Conservation (phyloP, 176 grass and related monocot species). For the Zea mays region DNA sequence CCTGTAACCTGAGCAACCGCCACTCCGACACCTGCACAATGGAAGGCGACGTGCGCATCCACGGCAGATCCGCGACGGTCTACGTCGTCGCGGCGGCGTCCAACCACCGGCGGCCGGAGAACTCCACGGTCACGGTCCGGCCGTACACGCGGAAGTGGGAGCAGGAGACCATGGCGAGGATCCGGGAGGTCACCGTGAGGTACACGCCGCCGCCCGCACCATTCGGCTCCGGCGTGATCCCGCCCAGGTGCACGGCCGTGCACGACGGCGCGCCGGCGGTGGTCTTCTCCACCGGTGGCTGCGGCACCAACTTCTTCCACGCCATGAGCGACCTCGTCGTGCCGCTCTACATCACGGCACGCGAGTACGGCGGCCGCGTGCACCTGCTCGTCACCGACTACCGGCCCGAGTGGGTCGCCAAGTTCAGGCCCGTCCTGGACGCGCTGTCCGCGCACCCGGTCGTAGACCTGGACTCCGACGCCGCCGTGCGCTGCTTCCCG, state of each 20-base stretch:
- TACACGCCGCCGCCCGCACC: neutral
- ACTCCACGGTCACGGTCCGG: conserved; percentile 32
- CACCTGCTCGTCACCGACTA: conserved; percentile 51
- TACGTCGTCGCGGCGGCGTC: conserved; percentile 34
- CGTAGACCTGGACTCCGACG: conserved; percentile 57
- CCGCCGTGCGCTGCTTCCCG: conserved; percentile 59
- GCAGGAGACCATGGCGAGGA: conserved; percentile 21
- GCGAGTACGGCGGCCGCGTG: conserved; percentile 45
- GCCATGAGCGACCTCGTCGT: conserved; percentile 63
- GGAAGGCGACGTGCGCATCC: conserved; percentile 61
- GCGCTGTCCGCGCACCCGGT: conserved; percentile 44
- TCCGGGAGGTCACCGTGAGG: conserved; percentile 40
- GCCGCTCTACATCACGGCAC: conserved; percentile 57
- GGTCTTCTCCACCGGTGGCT: conserved; percentile 62
- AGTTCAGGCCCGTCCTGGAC: conserved; percentile 44
- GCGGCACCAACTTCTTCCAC: conserved; percentile 60
- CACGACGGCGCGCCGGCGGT: conserved; percentile 55
- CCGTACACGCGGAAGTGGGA: conserved; percentile 67
- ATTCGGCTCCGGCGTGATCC: neutral
- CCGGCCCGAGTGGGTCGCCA: conserved; percentile 23
- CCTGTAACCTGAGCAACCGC: conserved; percentile 42
- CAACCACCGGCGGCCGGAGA: neutral
- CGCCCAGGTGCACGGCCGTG: conserved; percentile 37
- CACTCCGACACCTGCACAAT: conserved; percentile 53
- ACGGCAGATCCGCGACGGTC: conserved; percentile 41